Evolutionary conservation across 345 rosid species (phyloP), one percentile per base, ranked within the genome.

Genomic region (Eucalyptus cladocalyx): DNA sequence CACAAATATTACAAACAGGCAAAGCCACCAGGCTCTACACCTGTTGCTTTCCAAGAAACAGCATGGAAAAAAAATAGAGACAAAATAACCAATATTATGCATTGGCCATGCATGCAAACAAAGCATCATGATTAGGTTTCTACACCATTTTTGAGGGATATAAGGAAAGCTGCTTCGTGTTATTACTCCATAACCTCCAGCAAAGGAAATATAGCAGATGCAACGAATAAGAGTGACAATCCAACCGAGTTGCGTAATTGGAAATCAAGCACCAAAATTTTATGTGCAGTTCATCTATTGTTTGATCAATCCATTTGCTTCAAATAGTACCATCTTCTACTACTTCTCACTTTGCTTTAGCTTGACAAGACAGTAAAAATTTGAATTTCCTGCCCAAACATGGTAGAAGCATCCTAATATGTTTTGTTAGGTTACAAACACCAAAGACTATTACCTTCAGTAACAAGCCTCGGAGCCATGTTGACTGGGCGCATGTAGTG

Each of bases 401-500:
- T 76, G 83, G 83, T 37, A 76, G 83, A 76, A 37, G 45, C 83
- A 76, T 76, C 28, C 45, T 11, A 76, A 76, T 21, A 76, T 76
- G 15, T 76, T 15, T 76, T 3, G 45, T 76, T 76, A 37, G 83
- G 83, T 76, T 76, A 58, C 62, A 42, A 67, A 89, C 58, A 45
- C 65, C 54, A 86, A 51, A 88, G 87, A 65, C 40, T 7, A 37
- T 88, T 92, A 96, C 99, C 98, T 94, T 94, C 96, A 24, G 97
- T 95, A 90, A 97, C 94, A 62, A 97, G 94, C 90, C 99, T 94
- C 10, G 99, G 99, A 91, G 99, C 99, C 89, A 91, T 90, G 88
- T 96, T 96, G 86, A 93, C 67, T 14, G 99, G 99, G 37, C 99
- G 96, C 98, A 97, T 97, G 91, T 96, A 97, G 91, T 97, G 99